Percentiles rank a stretch among this genome's conserved stretches.
These are phyloP conservation scores for Fomitopsis serialis DNA, from an alignment of 768 basidiomycete genomes.

Conservation along the genomic window DNA sequence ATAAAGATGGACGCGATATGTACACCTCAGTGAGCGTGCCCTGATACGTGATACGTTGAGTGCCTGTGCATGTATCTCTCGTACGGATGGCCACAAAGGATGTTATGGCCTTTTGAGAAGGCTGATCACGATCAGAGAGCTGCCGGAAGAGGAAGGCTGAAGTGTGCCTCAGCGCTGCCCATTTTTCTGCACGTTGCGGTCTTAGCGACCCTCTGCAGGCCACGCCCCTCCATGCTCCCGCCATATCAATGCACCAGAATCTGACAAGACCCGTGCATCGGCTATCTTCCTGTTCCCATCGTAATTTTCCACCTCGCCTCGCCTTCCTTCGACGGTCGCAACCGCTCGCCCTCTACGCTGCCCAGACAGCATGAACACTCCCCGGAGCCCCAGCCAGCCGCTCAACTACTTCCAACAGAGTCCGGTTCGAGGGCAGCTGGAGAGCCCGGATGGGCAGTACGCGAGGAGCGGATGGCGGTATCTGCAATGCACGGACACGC, in stretches of 20 bases:
- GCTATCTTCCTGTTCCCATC: constrained; percentile 1
- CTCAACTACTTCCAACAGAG: constrained; percentile 57
- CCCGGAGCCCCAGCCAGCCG: constrained; percentile 9
- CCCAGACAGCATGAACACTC: constrained; percentile 1
- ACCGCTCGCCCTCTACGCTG: not conserved
- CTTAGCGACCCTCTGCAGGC: not conserved
- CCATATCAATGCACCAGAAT: constrained; percentile 8
- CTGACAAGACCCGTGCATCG: not conserved
- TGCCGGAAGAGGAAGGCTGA: too few species aligned
- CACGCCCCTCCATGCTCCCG: not conserved
- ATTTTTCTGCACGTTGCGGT: not conserved
- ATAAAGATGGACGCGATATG: not conserved
- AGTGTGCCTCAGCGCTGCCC: not conserved
- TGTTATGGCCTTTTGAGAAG: not conserved
- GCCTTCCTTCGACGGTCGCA: constrained; percentile 1
- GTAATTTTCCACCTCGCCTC: not conserved
- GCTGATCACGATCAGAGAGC: not conserved
- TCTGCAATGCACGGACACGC: constrained; percentile 72
- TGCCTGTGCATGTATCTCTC: too few species aligned
- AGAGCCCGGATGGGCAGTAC: constrained; percentile 46
- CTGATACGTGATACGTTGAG: not conserved
- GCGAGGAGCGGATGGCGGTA: constrained; percentile 61
- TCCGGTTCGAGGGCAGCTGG: constrained; percentile 71
- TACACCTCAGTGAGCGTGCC: not conserved
- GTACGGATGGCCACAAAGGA: too few species aligned